Percentiles rank a stretch among this genome's conserved stretches.
These are phyloP conservation scores for Pouteria campechiana DNA, from an alignment of 179 eudicot species.

Conservation along the genomic window DNA sequence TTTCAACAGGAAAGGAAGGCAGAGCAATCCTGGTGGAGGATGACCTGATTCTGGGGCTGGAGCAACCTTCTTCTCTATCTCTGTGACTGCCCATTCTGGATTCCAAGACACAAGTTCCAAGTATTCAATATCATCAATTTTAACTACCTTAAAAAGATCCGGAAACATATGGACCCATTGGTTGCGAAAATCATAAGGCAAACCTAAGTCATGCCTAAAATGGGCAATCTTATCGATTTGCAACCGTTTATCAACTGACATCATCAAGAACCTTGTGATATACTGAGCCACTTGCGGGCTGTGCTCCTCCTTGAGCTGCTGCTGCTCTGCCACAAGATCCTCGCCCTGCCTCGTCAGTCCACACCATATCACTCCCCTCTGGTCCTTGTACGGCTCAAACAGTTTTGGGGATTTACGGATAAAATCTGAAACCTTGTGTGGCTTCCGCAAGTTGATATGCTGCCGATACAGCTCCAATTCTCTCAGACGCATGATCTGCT, in stretches of 20 bases:
- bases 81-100: slow-evolving; percentile 70
- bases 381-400: slow-evolving; percentile 70
- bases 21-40: slow-evolving; percentile 45
- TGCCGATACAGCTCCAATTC: slow-evolving; percentile 47
- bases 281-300: slow-evolving; percentile 54
- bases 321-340: slow-evolving; percentile 59
- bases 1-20: slow-evolving; percentile 68
- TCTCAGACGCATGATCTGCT: slow-evolving; percentile 51
- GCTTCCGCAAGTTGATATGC: slow-evolving; percentile 72
- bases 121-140: slow-evolving; percentile 42
- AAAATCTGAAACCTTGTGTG: slow-evolving; percentile 71
- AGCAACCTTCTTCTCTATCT: slow-evolving; percentile 47
- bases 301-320: slow-evolving; percentile 30
- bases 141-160: slow-evolving; percentile 49
- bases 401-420: slow-evolving; percentile 62
- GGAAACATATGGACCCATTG: slow-evolving; percentile 66
- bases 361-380: slow-evolving; percentile 60
- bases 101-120: slow-evolving; percentile 83
- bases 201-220: slow-evolving; percentile 77
- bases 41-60: slow-evolving; percentile 8
- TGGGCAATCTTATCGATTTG: slow-evolving; percentile 66
- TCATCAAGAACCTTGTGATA: slow-evolving; percentile 77
- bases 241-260: slow-evolving; percentile 58
- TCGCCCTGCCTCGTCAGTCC: slow-evolving; percentile 75
- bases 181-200: slow-evolving; percentile 69